Evolutionary conservation across 1,139 yeast genomes (phyloP).

Genomic region (Casaregolazyma suthepensis): DNA sequence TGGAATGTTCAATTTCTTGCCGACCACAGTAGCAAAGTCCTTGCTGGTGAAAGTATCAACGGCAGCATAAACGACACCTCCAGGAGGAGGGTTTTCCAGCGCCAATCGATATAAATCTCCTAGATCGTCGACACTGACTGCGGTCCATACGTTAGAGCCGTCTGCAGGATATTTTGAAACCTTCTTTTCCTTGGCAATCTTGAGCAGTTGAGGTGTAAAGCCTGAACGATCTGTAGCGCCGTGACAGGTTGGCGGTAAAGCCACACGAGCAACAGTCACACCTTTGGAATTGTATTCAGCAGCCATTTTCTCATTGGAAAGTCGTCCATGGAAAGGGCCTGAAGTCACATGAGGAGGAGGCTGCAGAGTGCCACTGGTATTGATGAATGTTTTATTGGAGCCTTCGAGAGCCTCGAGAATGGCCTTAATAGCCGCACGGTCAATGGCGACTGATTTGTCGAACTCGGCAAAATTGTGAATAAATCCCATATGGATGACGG

Average conservation of each 20-base stretch:
- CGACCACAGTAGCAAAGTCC: background rate
- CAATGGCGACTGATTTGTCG: slow-evolving; percentile 18
- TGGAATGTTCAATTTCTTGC: slow-evolving; percentile 13
- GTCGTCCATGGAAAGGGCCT: background rate
- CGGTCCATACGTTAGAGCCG: slow-evolving; percentile 32
- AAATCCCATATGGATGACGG: slow-evolving; percentile 34
- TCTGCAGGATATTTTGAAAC: slow-evolving; percentile 25
- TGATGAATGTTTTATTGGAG: slow-evolving; percentile 19
- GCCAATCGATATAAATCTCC: slow-evolving; percentile 28
- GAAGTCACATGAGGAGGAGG: background rate
- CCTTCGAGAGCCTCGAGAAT: slow-evolving; percentile 27
- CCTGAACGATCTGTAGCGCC: slow-evolving; percentile 19
- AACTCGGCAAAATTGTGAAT: slow-evolving; percentile 25
- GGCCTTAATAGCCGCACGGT: slow-evolving; percentile 23
- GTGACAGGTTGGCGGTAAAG: slow-evolving; percentile 8
- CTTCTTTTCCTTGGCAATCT: slow-evolving; percentile 18
- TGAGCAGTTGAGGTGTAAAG: slow-evolving; percentile 20
- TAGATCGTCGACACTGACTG: slow-evolving; percentile 31
- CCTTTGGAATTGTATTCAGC: slow-evolving; percentile 1
- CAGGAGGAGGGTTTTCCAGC: slow-evolving; percentile 26
- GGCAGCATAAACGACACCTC: slow-evolving; percentile 20
- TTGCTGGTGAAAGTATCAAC: slow-evolving; percentile 6
- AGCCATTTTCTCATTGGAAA: background rate
- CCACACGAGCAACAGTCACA: background rate
- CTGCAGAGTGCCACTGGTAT: slow-evolving; percentile 2